phyloP scores from a whole-genome alignment of 306 rosid species.

The Dryas alaskensis region DNA sequence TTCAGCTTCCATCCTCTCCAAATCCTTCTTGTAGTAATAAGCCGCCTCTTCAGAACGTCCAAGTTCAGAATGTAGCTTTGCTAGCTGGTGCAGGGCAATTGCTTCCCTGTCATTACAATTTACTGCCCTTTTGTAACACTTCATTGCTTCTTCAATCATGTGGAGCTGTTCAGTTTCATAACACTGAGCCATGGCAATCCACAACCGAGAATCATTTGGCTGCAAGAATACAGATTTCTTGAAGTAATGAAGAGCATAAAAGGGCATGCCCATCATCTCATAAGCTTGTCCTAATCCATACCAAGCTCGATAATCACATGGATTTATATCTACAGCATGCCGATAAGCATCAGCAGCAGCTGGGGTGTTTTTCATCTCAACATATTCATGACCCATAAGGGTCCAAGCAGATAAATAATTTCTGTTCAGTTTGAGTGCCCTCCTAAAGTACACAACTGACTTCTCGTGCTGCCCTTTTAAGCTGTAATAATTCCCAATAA shows the following conservation, averaged over 20 bases:
- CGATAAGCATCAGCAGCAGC: slow-evolving; percentile 99
- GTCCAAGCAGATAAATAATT: slow-evolving; percentile 98
- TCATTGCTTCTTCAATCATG: slow-evolving; percentile 86
- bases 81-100: slow-evolving; percentile 81
- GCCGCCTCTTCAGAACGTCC: slow-evolving; percentile 84
- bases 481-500: slow-evolving; percentile 95
- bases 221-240: slow-evolving; percentile 85
- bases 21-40: slow-evolving; percentile 81
- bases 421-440: slow-evolving; percentile 94
- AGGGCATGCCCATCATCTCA: slow-evolving; percentile 98
- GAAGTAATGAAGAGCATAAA: slow-evolving; percentile 94
- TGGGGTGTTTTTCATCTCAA: slow-evolving; percentile 97
- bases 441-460: slow-evolving; percentile 83
- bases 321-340: slow-evolving; percentile 83
- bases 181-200: slow-evolving; percentile 98
- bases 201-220: slow-evolving; percentile 87
- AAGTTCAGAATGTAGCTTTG: slow-evolving; percentile 69
- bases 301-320: slow-evolving; percentile 97
- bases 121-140: slow-evolving; percentile 88
- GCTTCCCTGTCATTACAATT: slow-evolving; percentile 88
- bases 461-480: slow-evolving; percentile 96
- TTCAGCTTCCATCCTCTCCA: slow-evolving; percentile 95
- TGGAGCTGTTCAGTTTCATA: slow-evolving; percentile 77
- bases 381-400: slow-evolving; percentile 96
- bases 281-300: slow-evolving; percentile 98